Percentiles rank a stretch among this genome's conserved stretches.
Conservation (phyloP, 1,139 yeast species). For the Geotrichum phurueaensis region DNA sequence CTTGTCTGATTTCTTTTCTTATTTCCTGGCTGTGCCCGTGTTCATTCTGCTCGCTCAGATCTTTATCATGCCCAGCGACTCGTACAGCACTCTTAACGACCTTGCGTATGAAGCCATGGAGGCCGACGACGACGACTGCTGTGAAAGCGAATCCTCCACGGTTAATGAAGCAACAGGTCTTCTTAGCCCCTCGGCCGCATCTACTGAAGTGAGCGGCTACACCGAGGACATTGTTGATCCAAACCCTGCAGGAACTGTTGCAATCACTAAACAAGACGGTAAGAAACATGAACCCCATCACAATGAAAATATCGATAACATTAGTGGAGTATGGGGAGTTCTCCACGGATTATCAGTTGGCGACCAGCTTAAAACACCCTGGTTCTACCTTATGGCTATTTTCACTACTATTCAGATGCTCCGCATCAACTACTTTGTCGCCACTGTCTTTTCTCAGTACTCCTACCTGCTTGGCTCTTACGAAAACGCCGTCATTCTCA, state of each 20-base stretch:
- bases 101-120: constrained; percentile 39
- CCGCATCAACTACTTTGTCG: constrained; percentile 84
- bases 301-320: constrained; percentile 40
- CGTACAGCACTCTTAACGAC: constrained; percentile 66
- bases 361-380: constrained; percentile 63
- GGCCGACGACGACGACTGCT: constrained; percentile 20
- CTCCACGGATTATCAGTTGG: constrained; percentile 60
- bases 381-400: constrained; percentile 72
- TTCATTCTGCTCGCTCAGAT: constrained; percentile 70
- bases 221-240: constrained; percentile 7
- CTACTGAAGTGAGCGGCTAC: neutral
- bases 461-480: constrained; percentile 54
- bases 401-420: constrained; percentile 86
- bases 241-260: constrained; percentile 9
- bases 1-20: constrained; percentile 53
- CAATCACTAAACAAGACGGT: constrained; percentile 6
- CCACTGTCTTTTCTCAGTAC: constrained; percentile 78
- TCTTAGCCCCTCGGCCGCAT: neutral
- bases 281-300: constrained; percentile 12
- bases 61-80: constrained; percentile 68
- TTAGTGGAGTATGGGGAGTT: constrained; percentile 74
- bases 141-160: constrained; percentile 18
- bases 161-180: constrained; percentile 19
- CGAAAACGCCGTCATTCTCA: constrained; percentile 51
- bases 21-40: constrained; percentile 64